A percentile compares a stretch with the other conserved stretches of the same genome.
Conservation (phyloP, 768 basidiomycete genomes). For the Rhodosporidiobolus odoratus region DNA sequence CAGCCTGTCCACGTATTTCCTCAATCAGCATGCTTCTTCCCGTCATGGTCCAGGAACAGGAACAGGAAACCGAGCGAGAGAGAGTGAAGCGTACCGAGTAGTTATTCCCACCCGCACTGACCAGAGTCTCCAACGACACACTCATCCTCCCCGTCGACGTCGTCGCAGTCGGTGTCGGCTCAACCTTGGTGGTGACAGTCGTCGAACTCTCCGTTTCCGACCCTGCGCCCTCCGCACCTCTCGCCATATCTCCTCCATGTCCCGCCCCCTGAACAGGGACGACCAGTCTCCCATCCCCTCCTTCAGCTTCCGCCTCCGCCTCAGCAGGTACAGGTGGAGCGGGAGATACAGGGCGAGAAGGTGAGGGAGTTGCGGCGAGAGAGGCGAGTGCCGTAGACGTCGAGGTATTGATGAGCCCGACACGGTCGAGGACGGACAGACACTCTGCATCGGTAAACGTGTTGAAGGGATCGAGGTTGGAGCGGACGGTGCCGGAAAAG, state of each 20-base stretch:
- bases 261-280: not conserved
- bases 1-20: no score
- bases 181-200: not conserved
- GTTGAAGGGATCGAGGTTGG: conserved; percentile 67
- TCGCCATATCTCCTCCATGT: not conserved
- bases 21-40: not conserved
- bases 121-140: conserved; percentile 45
- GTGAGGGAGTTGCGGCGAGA: not conserved
- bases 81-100: conserved; percentile 36
- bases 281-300: not conserved
- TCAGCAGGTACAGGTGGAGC: not conserved
- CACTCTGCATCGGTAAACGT: conserved; percentile 60
- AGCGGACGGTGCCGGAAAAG: conserved; percentile 65
- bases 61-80: not conserved
- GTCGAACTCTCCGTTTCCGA: not conserved
- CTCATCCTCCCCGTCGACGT: conserved; percentile 8
- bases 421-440: conserved; percentile 59
- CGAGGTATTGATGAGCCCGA: conserved; percentile 19
- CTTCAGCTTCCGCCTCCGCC: no score
- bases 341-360: conserved; percentile 5
- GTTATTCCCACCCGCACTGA: conserved; percentile 49
- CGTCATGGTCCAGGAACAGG: no score
- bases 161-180: not conserved
- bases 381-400: not conserved
- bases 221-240: not conserved